Conservation (phyloP, 345 rosid genomes). For the Aquilaria sinensis region DNA sequence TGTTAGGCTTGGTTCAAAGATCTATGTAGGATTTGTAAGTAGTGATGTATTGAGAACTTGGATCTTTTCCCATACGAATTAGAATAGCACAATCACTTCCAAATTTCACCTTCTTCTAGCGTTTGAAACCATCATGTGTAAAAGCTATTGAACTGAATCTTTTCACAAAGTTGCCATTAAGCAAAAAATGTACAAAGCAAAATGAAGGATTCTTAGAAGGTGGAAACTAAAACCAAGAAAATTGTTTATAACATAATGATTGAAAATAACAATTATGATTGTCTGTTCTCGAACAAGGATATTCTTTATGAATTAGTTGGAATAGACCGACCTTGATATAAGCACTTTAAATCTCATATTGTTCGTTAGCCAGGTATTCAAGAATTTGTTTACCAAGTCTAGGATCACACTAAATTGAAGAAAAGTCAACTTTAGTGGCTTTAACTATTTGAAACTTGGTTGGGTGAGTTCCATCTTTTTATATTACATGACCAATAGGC, state of each 20-base stretch:
- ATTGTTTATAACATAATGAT: not conserved
- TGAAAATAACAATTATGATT: not conserved
- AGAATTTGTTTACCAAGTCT: not conserved
- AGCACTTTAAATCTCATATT: not conserved
- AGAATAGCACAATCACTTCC: not conserved
- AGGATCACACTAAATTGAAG: not conserved
- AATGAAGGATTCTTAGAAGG: too few relatives aligned
- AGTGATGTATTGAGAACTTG: not conserved
- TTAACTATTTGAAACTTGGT: too few relatives aligned
- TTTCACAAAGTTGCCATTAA: too few relatives aligned
- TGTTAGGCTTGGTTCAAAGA: not conserved
- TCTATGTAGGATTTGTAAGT: not conserved
- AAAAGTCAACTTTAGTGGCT: too few relatives aligned
- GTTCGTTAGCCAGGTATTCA: not conserved
- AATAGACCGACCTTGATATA: not conserved
- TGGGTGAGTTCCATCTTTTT: not conserved
- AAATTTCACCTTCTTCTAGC: not conserved
- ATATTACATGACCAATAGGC: not conserved
- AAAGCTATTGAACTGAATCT: too few relatives aligned
- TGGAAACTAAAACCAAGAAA: not conserved
- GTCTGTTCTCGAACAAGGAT: not conserved
- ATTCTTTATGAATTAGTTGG: not conserved
- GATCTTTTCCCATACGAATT: not conserved
- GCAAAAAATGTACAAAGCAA: too few relatives aligned
- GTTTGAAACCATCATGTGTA: too few relatives aligned